Evolutionary conservation across 2,329 filamentous ascomycete genomes (phyloP), one percentile per base, ranked within the genome.

Genomic region (Teratosphaeria nubilosa): DNA sequence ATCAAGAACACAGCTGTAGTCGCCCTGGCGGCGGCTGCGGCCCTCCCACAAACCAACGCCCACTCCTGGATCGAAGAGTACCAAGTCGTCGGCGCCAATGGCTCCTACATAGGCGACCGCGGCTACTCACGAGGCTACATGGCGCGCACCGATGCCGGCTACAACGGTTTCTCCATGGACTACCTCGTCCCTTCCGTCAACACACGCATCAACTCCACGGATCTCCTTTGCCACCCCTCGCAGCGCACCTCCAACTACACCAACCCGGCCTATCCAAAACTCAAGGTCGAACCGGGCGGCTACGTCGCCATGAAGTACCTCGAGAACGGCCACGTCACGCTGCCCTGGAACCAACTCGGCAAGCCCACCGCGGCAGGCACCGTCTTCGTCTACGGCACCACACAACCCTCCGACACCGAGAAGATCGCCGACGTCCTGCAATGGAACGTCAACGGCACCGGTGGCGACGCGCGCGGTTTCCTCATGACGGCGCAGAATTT

Each of bases 11-110:
- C 51, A 3, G 32, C 34, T 14, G 5, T 65, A 32, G 16, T 59
- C 27, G 59, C 62, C 27, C 56, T 63, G 30, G 61, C 66, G 32
- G 57, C 75, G 30, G 54, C 58, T 48, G 60, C 66, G 24, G 62
- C 69, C 30, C 63, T 61, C 16, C 59, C 60, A 10, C 32, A 62
- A 48, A 59, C 68, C 24, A 59, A 62, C 30, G 86, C 83, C 37
- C 92, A 96, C 74, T 87, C 85, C 20, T 96, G 91, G 91, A 81
- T 92, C 53, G 91, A 96, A 74, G 78, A 86, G 66, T 78, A 92
- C 54, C 82, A 79, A 61, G 83, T 84, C 58, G 85, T 96, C 70
- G 82, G 84, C 56, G 72, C 82, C 30, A 87, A 90, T 66, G 91
- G 91, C 57, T 83, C 83, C 34, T 90, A 91, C 70, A 76, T 85